Conservation (phyloP, 106 monocot genomes). For the Ottelia alismoides region DNA sequence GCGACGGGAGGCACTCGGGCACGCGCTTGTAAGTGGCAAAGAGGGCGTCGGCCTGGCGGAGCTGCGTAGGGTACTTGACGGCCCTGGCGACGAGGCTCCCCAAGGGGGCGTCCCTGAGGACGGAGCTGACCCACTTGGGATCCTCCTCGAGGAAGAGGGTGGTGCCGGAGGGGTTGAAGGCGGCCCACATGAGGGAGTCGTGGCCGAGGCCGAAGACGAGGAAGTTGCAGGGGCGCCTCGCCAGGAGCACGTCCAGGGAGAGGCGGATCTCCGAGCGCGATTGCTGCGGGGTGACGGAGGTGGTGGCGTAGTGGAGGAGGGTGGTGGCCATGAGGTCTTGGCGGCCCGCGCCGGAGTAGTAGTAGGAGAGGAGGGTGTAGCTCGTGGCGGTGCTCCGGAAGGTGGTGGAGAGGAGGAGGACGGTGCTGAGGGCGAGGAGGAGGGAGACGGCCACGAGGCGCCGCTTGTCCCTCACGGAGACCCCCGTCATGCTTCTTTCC, state of each 20-base stretch:
- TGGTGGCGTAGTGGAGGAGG: conserved; percentile 48
- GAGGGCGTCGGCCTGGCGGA: conserved; percentile 49
- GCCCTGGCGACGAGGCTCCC: conserved; percentile 53
- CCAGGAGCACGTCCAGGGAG: conserved; percentile 25
- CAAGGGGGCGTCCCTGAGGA: conserved; percentile 26
- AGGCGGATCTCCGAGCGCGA: conserved; percentile 47
- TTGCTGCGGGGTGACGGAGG: conserved; percentile 47
- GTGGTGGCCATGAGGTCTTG: conserved; percentile 24
- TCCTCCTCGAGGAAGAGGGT: conserved; percentile 94
- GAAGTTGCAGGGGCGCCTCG: conserved; percentile 80
- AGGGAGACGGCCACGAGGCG: no score
- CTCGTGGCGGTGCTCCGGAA: conserved; percentile 6
- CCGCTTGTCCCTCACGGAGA: no score
- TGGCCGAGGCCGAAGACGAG: conserved; percentile 79
- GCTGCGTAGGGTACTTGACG: conserved; percentile 44
- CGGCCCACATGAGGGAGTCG: conserved; percentile 79
- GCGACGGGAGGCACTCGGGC: conserved; percentile 34
- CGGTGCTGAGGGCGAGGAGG: no score
- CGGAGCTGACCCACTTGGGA: conserved; percentile 40
- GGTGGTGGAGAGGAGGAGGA: background rate
- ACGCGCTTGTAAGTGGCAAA: conserved; percentile 21
- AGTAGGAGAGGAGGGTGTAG: background rate
- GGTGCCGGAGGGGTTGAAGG: conserved; percentile 82
- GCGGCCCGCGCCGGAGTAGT: background rate
- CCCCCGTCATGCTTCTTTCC: no score